Evolutionary conservation across 2,329 filamentous ascomycete genomes (phyloP), one percentile per base, ranked within the genome.

Genomic region (Aspergillus ochraceoroseus): DNA sequence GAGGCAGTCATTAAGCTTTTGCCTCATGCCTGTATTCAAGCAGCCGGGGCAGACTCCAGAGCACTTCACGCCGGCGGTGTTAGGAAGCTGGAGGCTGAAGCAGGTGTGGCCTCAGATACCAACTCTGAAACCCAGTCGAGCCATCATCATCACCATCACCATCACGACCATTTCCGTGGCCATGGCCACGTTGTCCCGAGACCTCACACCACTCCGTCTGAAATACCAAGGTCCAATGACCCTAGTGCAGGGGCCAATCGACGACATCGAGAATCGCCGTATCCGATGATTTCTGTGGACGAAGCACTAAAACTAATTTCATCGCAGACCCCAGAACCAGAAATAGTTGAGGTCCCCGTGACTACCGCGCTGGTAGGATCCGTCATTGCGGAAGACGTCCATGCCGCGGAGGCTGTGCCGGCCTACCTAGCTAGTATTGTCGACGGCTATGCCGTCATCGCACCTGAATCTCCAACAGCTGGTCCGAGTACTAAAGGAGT

Each of bases 371-470:
- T 96, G 0, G 77, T 90, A 1, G 87, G 87, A 5, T 79, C 76
- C 6, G 82, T 96, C 0, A 70, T 98, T 1, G 88, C 90, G 0
- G 80, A 88, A 58, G 84, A 94, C 51, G 82, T 98, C 15, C 77
- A 72, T 26, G 87, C 92, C 0, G 68, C 68, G 3, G 90, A 95
- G 60, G 79, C 83, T 5, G 92, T 98, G 0, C 92, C 92, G 0
- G 92, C 90, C 0, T 98, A 94, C 66, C 75, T 88, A 43, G 92
- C 92, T 12, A 96, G 90, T 59, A 96, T 95, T 27, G 92, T 98
- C 0, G 92, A 98, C 62, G 92, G 92, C 1, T 98, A 98, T 58
- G 92, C 92, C 2, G 77, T 94, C 0, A 80, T 89, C 25, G 82
- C 63, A 41, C 63, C 55, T 8, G 60, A 56, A 48, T 61, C 46